Evolutionary conservation across 2,329 filamentous ascomycete genomes (phyloP), one percentile per base, ranked within the genome.

Genomic region (Alternaria gaisen): DNA sequence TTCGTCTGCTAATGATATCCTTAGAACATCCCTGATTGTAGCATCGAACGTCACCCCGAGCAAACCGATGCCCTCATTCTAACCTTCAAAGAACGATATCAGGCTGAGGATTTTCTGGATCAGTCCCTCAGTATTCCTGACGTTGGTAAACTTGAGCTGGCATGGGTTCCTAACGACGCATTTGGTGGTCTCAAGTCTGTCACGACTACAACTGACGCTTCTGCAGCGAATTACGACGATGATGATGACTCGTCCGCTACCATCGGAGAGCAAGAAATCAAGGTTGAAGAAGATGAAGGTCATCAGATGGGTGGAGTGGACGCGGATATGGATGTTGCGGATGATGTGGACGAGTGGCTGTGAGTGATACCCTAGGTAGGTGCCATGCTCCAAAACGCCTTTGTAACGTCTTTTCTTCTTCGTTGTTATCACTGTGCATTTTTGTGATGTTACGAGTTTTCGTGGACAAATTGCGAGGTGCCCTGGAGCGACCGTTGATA

Each of bases 91-190:
- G 78, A 84, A 64, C 78, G 82, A 10, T 84, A 80, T 53, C 89
- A 90, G 14, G 91, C 90, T 4, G 91, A 94, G 74, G 88, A 85
- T 65, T 86, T 87, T 69, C 82, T 85, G 28, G 79, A 87, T n/a
- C 75, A 85, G 47, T 83, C 83, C 46, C 83, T 84, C 43, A 80
- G 84, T 20, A 86, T 93, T 41, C 87, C 89, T 0, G 86, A 87
- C 7, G 79, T 92, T 11, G 88, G 86, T 42, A 85, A 85, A 46
- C 82, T 93, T 12, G 88, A 92, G 56, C 76, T 92, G 40, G 77
- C 85, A 1, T 94, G 91, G 91, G 83, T 85, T n/a, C 65, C 73
- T 9, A 78, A 77, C 34, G 66, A 70, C 36, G 68, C 65, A 2
- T 65, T 69, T 26, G 66, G 63, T 18, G 64, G 65, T 7, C 48